Percentiles rank a stretch among this genome's conserved stretches.
phyloP scores from a whole-genome alignment of 2,329 filamentous ascomycete genomes.

The Madurella mycetomatis region DNA sequence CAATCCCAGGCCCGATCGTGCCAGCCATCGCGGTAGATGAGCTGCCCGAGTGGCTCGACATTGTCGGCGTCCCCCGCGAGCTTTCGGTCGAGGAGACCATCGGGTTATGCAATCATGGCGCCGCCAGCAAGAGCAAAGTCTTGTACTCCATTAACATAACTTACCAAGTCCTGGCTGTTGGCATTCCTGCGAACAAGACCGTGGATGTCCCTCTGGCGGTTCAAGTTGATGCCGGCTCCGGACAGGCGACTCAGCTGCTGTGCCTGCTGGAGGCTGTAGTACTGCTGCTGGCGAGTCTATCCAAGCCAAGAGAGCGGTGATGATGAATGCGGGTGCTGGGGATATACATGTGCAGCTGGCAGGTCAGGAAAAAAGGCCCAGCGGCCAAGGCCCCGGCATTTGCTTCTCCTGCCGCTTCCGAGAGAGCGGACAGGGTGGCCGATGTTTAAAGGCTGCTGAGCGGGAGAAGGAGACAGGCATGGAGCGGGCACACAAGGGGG shows the following conservation, averaged over 20 bases:
- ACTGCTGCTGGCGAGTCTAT: background rate
- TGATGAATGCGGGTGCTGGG: background rate
- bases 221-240: background rate
- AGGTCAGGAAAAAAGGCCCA: background rate
- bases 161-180: background rate
- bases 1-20: constrained; percentile 37
- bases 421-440: constrained; percentile 9
- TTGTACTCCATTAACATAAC: constrained; percentile 28
- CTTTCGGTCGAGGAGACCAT: constrained; percentile 36
- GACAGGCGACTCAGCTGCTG: background rate
- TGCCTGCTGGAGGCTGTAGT: background rate
- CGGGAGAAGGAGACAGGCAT: too few relatives aligned
- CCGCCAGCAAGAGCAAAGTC: constrained; percentile 21
- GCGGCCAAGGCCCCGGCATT: background rate
- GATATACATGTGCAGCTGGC: background rate
- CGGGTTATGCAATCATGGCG: constrained; percentile 39
- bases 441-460: constrained; percentile 9
- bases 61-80: constrained; percentile 41
- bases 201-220: too few relatives aligned
- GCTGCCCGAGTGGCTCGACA: constrained; percentile 43
- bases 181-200: too few relatives aligned
- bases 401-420: background rate
- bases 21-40: constrained; percentile 53
- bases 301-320: background rate
- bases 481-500: too few relatives aligned